Conservation (phyloP, 345 rosid species). For the Rhodomyrtus tomentosa region DNA sequence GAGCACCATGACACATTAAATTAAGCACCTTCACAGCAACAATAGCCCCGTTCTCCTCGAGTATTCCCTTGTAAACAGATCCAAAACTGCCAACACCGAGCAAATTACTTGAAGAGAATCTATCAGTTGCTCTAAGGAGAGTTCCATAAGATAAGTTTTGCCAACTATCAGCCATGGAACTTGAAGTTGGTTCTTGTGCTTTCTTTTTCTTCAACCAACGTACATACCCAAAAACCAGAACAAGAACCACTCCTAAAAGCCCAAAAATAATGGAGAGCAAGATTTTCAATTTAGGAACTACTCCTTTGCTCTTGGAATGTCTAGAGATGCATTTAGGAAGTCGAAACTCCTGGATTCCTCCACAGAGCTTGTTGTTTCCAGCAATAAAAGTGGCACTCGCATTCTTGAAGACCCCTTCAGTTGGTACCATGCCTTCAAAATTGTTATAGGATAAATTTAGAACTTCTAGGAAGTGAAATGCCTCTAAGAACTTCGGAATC, state of each 20-base stretch:
- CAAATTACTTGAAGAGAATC: not conserved
- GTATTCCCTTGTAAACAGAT: not conserved
- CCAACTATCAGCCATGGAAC: not conserved
- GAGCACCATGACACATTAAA: not conserved
- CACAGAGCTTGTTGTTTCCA: slow-evolving; percentile 16
- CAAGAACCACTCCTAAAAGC: not conserved
- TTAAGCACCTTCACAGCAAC: not conserved
- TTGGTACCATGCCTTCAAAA: slow-evolving; percentile 29
- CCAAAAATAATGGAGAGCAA: not conserved
- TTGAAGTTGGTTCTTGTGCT: not conserved
- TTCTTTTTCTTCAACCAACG: not conserved
- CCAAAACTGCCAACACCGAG: not conserved
- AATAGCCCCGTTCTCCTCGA: not conserved
- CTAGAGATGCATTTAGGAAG: not conserved
- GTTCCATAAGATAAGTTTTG: not conserved
- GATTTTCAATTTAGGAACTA: not conserved
- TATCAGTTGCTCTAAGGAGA: not conserved
- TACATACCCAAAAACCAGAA: not conserved
- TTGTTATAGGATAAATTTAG: slow-evolving; percentile 27
- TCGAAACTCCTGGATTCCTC: not conserved
- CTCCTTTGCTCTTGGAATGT: not conserved
- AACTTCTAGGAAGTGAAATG: not conserved
- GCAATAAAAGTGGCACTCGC: slow-evolving; percentile 8
- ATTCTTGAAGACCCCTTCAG: slow-evolving; percentile 18
- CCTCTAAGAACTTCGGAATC: slow-evolving; percentile 6